A percentile compares a stretch with the other conserved stretches of the same genome.
phyloP scores from a whole-genome alignment of 2,329 filamentous ascomycete genomes.

The Diaporthe longicolla region DNA sequence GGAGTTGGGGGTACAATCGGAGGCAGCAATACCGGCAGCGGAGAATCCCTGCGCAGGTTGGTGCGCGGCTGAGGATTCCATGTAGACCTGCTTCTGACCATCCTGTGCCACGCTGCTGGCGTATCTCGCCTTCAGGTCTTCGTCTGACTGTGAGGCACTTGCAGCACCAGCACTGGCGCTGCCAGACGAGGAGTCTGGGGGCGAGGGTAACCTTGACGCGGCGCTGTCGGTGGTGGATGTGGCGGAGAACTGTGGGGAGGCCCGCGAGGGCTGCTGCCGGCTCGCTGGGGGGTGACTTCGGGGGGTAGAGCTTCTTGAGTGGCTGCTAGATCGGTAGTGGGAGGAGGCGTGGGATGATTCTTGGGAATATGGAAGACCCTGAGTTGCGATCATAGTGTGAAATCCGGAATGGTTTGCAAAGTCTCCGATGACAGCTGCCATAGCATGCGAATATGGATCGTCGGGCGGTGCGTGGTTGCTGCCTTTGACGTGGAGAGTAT shows the following conservation, averaged over 20 bases:
- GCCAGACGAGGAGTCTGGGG: conserved; percentile 66
- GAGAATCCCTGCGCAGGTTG: conserved; percentile 45
- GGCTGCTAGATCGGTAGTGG: conserved; percentile 56
- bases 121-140: conserved; percentile 44
- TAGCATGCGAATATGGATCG: conserved; percentile 57
- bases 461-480: background rate
- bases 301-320: conserved; percentile 48
- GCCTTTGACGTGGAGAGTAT: background rate
- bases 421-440: conserved; percentile 78
- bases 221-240: conserved; percentile 50
- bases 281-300: conserved; percentile 48
- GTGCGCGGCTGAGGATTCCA: conserved; percentile 43
- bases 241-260: conserved; percentile 25
- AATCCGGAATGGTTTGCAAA: conserved; percentile 81
- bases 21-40: conserved; percentile 43
- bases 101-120: conserved; percentile 45
- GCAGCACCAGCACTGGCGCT: conserved; percentile 55
- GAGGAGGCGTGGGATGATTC: conserved; percentile 60
- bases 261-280: conserved; percentile 37
- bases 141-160: conserved; percentile 35
- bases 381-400: conserved; percentile 76
- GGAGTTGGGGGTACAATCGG: conserved; percentile 52
- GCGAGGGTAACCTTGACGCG: conserved; percentile 66
- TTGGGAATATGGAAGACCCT: conserved; percentile 59
- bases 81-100: conserved; percentile 45